Evolutionary conservation across 2,329 filamentous ascomycete species (phyloP), one percentile per base, ranked within the genome.

Genomic region (Capronia coronata): DNA sequence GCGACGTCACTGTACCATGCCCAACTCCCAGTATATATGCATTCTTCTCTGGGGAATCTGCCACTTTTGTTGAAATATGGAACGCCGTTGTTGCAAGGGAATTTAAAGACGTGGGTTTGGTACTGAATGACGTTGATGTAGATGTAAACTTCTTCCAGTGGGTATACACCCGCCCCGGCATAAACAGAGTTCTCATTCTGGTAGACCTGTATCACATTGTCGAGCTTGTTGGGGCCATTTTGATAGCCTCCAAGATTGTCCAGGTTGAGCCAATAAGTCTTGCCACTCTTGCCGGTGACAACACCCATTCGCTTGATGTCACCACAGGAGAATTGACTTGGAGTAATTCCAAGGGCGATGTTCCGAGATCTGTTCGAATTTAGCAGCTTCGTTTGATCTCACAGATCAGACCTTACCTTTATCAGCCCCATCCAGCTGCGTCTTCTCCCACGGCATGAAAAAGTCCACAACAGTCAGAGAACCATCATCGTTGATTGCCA

Each of bases 381-480:
- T 9, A 49, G 38, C 2, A 3, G 18, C 11, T 38, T 21, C 7
- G 16, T 3, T 21, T 13, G 40, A 3, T 21, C 29, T 11, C 16
- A 5, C 11, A 46, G 8, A 32, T 13, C 9, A 37, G 10, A 14
- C 2, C 22, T 40, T 30, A 54, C 52, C 52, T 43, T 72, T 71
- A 46, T 78, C 74, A 0, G 69, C 74, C 6, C 71, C 73, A 43
- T 77, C 73, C 42, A 77, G 64, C 0, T 70, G 48, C 67, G 66
- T 39, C 47, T 78, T 77, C 40, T 77, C 74, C 54, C 69, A 75
- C 0, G 76, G 76, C 67, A 78, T 74, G 50, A 78, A 78, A 58
- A 77, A 79, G 44, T 78, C 75, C 8, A 69, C 65, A 2, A 77
- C 55, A 0, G 64, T 65, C 0, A 78, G 68, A 35, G 75, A 68